A percentile compares a stretch with the other conserved stretches of the same genome.
Evolutionary conservation across 148 eudicot species (phyloP).

Genomic region (Dianthus caryophyllus): DNA sequence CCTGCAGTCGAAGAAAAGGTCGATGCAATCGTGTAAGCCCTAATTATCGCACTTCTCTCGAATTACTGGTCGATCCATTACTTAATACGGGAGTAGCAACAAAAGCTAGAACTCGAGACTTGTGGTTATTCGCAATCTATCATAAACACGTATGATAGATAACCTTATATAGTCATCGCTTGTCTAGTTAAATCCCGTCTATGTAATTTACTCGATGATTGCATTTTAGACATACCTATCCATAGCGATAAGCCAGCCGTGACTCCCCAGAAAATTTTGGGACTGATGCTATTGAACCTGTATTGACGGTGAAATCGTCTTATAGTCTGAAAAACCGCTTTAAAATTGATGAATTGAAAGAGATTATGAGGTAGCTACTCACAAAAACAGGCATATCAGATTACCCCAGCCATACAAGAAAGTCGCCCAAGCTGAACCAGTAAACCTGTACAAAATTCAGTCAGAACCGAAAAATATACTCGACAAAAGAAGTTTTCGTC

Average conservation of each 20-base stretch:
- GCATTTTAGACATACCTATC: constrained; percentile 50
- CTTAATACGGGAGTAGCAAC: no score
- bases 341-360: neutral
- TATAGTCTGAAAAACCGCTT: neutral
- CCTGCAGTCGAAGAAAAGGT: constrained; percentile 30
- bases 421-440: constrained; percentile 82
- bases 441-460: constrained; percentile 58
- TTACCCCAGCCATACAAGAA: constrained; percentile 93
- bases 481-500: no score
- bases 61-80: no score
- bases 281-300: constrained; percentile 76
- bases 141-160: neutral
- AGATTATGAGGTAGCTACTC: constrained; percentile 19
- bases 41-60: neutral
- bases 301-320: constrained; percentile 11
- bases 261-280: constrained; percentile 70
- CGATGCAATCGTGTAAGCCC: neutral
- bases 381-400: constrained; percentile 76
- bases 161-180: no score
- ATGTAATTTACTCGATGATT: no score
- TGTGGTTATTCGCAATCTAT: no score
- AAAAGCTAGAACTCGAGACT: no score
- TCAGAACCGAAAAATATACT: neutral
- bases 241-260: constrained; percentile 60
- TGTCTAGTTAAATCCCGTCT: no score